A percentile compares a stretch with the other conserved stretches of the same genome.
phyloP scores from a whole-genome alignment of 2,329 filamentous ascomycete genomes.

The Sclerotiophoma versabilis region DNA sequence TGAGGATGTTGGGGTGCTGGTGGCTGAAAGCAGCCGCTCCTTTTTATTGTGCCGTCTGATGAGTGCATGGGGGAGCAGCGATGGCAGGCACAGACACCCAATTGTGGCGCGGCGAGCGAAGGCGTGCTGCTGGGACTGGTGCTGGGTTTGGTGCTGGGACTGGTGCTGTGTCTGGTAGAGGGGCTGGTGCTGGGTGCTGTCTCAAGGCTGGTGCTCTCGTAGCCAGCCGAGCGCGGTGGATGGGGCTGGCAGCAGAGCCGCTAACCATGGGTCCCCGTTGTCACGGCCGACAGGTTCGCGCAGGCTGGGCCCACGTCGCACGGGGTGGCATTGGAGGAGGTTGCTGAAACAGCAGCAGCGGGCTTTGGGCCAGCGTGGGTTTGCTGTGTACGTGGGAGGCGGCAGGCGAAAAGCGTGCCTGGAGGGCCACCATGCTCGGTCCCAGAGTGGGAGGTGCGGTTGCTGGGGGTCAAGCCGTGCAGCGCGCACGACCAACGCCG shows the following conservation, averaged over 20 bases:
- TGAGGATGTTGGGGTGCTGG: slow-evolving; percentile 10
- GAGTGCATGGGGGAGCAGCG: not conserved
- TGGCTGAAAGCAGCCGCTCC: slow-evolving; percentile 23
- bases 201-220: slow-evolving; percentile 3
- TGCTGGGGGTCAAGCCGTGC: slow-evolving; percentile 5
- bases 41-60: slow-evolving; percentile 1
- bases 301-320: slow-evolving; percentile 19
- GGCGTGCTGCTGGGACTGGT: slow-evolving; percentile 1
- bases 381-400: slow-evolving; percentile 1
- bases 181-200: not conserved
- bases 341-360: slow-evolving; percentile 20
- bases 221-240: slow-evolving; percentile 21
- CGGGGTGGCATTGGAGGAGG: slow-evolving; percentile 15
- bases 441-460: slow-evolving; percentile 14
- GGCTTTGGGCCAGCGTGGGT: no score
- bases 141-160: no score
- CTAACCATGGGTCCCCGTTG: slow-evolving; percentile 21
- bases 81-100: slow-evolving; percentile 2
- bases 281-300: slow-evolving; percentile 22
- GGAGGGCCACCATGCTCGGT: slow-evolving; percentile 1
- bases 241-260: slow-evolving; percentile 21
- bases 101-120: not conserved
- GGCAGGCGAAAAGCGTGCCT: slow-evolving; percentile 14
- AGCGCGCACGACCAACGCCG: not conserved
- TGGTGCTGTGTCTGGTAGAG: no score